Evolutionary conservation across 305 asterid genomes (phyloP).

Genomic region (Fraxinus latifolia): DNA sequence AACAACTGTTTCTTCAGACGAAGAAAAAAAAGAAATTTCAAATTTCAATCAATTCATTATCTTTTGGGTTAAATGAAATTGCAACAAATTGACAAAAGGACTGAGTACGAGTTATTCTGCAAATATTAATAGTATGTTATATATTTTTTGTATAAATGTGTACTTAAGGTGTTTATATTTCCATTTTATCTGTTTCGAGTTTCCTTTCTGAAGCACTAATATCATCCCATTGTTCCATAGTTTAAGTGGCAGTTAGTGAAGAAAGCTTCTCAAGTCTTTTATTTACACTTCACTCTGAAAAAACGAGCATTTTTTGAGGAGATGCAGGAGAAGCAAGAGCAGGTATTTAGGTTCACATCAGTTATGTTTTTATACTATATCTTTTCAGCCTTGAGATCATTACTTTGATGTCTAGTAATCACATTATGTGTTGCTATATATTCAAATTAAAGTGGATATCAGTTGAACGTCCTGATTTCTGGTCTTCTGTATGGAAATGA

Average conservation of each 20-base stretch:
- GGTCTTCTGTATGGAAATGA: conserved; percentile 12
- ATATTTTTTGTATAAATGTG: not conserved
- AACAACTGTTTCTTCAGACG: not conserved
- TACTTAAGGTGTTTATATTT: not conserved
- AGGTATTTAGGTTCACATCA: conserved; percentile 47
- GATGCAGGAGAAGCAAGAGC: conserved; percentile 96
- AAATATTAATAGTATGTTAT: not conserved
- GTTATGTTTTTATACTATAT: conserved; percentile 1
- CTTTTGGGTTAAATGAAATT: not conserved
- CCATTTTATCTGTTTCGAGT: not conserved
- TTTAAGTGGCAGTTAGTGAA: conserved; percentile 96
- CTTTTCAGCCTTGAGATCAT: not conserved
- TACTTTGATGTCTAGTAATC: not conserved
- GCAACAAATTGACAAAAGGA: not conserved
- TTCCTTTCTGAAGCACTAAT: conserved; percentile 32
- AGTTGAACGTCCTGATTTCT: conserved; percentile 12
- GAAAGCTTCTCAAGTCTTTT: conserved; percentile 88
- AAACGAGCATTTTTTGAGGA: conserved; percentile 87
- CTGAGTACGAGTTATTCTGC: not conserved
- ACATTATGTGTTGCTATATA: conserved; percentile 7
- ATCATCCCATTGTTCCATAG: conserved; percentile 34
- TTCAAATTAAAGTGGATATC: conserved; percentile 8
- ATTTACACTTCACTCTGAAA: conserved; percentile 85
- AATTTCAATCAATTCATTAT: not conserved
- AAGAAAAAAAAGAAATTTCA: not conserved